phyloP scores from a whole-genome alignment of 2,329 filamentous ascomycete species.

The Alternaria viburni region DNA sequence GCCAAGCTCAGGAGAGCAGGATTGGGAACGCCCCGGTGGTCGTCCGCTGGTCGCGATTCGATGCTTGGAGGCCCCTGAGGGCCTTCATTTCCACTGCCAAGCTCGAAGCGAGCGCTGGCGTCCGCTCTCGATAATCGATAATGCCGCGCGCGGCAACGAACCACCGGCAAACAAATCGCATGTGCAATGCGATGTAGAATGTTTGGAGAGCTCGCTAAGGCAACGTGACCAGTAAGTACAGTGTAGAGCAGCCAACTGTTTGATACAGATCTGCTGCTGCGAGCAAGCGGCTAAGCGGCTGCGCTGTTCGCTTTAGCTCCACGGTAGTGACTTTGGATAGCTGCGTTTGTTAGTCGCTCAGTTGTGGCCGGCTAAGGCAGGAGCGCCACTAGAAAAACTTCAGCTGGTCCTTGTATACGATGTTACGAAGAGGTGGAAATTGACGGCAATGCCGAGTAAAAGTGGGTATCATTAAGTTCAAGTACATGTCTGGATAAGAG shows the following conservation, averaged over 20 bases:
- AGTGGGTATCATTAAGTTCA: slow-evolving; percentile 19
- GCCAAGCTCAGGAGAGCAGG: neutral
- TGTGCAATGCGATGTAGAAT: neutral
- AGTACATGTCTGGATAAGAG: neutral
- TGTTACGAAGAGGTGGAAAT: slow-evolving; percentile 1
- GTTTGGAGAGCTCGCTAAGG: neutral
- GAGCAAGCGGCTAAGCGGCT: neutral
- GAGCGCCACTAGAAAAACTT: neutral
- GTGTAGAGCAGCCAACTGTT: neutral
- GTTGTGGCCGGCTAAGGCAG: neutral
- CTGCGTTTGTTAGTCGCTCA: neutral
- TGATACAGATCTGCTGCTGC: neutral
- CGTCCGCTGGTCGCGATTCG: slow-evolving; percentile 2
- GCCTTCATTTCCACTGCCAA: slow-evolving; percentile 16
- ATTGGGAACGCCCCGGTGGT: neutral
- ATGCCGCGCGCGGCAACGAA: slow-evolving; percentile 2
- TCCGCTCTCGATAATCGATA: slow-evolving; percentile 1
- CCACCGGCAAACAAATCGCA: neutral
- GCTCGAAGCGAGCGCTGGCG: neutral
- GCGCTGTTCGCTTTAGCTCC: neutral
- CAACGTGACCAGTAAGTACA: neutral
- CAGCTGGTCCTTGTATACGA: neutral
- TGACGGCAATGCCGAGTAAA: neutral
- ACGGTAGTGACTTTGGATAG: neutral
- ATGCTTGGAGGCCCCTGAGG: neutral